Conservation (phyloP, 768 basidiomycete genomes). For the Auriscalpium orientale region DNA sequence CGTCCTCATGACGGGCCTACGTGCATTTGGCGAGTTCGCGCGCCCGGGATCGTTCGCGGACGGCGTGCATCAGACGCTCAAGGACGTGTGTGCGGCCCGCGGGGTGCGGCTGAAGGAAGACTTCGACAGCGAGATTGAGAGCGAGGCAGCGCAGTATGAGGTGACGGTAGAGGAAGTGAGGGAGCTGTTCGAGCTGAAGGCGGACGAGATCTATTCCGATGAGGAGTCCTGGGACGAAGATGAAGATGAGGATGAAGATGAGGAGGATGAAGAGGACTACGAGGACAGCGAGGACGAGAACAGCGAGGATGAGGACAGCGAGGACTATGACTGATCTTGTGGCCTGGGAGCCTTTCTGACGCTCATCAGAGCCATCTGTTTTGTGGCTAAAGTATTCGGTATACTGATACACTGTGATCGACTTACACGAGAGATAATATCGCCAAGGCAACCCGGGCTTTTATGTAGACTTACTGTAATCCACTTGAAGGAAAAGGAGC, state of each 20-base stretch:
- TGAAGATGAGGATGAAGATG: neutral
- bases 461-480: no score
- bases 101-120: neutral
- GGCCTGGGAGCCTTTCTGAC: no score
- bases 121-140: neutral
- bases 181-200: neutral
- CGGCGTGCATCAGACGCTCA: neutral
- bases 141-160: neutral
- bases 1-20: neutral
- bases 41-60: neutral
- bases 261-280: neutral
- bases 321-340: no score
- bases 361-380: no score
- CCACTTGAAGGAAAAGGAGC: no score
- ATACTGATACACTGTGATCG: no score
- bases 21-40: neutral
- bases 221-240: neutral
- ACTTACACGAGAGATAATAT: no score
- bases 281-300: neutral
- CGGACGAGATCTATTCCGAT: neutral
- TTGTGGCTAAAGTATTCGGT: no score
- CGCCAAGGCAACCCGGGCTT: no score
- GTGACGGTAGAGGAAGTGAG: neutral
- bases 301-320: neutral
- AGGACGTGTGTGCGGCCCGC: neutral